Evolutionary conservation across 208 protist species (phyloP), one percentile per base, ranked within the genome.

Genomic region (Leishmania aethiopica): DNA sequence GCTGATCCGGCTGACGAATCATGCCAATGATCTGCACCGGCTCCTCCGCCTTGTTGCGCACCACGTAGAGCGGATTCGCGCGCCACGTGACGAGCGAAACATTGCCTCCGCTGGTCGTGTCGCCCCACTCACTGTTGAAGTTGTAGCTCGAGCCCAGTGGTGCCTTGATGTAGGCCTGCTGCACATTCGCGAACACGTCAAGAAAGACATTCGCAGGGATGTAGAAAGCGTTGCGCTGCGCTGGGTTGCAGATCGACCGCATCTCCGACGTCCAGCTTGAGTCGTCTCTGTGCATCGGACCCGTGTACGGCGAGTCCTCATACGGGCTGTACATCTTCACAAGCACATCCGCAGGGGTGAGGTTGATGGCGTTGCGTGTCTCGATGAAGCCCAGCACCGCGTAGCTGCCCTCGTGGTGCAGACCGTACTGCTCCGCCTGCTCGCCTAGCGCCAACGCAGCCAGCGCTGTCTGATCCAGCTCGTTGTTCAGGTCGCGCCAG

Each of bases 271-370:
- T 81, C 93, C 91, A 96, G 1, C n/a, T n/a, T 0, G 51, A 0
- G 80, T 96, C 93, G 22, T 82, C 82, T 70, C 62, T 64, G 79
- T 91, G 89, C 91, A 96, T 95, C 22, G 93, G 91, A 35, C 93
- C 93, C 6, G 60, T 75, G 86, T 95, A 95, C 19, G 77, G 74
- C 1, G 84, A 79, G 25, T 93, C 89, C 77, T 88, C 83, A 70
- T 94, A 95, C 32, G 93, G 93, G 82, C 92, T 93, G 88, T 94
- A 92, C 40, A 97, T 72, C 84, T 92, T 91, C 64, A 97, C 87
- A 28, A 93, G 66, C 37, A 97, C 84, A 60, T 94, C 91, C n/a
- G 66, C 59, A 42, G 92, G 83, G 72, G 69, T 32, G n/a, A 89
- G 75, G 82, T 93, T 81, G 53, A 80, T 62, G n/a, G 78, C 77